Evolutionary conservation across 768 basidiomycete genomes (phyloP), one percentile per base, ranked within the genome.

Genomic region (Leccinum subtestaceum): DNA sequence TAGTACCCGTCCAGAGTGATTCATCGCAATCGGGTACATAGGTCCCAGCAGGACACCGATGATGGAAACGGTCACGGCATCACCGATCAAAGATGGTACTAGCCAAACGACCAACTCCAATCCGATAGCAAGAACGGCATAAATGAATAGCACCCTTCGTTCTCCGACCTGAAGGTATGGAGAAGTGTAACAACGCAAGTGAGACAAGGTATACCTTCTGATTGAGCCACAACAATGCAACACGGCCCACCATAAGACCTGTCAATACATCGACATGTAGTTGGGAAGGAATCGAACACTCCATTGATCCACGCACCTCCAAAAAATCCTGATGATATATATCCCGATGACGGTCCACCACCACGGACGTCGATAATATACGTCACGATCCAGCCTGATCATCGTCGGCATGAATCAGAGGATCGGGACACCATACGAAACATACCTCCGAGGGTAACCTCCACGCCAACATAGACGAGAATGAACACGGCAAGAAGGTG

Each of bases 341-440:
- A 72, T 25, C 82, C 80, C 56, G 79, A 78, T 4, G 76, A 76
- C 1, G 79, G 63, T 1, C 82, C 82, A 17, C 80, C 82, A 2
- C 72, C 73, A 34, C 81, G 74, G 4, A 75, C 69, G 29, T 77
- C 59, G 48, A 78, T 77, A 21, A 81, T 70, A 58, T 79, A 89
- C 0, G 88, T 86, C 9, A 87, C 86, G 38, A 87, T 88, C 88
- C 88, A 90, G 3, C 88, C 86, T 84, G 50, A 36, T 48, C 5
- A 36, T 48, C 5, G 4, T 29, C 19, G 32, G 29, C 31, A 10
- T 61, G 21, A 52, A 56, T 49, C 5, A 25, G 4, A 10, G 43
- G 5, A 6, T n/a, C 11, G n/a, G 51, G 17, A 51, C 9, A 2
- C 15, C 51, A n/a, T 6, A 45, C 13, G 1, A 55, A 48, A 60